Evolutionary conservation across 2,329 filamentous ascomycete species (phyloP).

Genomic region (Pseudogymnoascus sp.): DNA sequence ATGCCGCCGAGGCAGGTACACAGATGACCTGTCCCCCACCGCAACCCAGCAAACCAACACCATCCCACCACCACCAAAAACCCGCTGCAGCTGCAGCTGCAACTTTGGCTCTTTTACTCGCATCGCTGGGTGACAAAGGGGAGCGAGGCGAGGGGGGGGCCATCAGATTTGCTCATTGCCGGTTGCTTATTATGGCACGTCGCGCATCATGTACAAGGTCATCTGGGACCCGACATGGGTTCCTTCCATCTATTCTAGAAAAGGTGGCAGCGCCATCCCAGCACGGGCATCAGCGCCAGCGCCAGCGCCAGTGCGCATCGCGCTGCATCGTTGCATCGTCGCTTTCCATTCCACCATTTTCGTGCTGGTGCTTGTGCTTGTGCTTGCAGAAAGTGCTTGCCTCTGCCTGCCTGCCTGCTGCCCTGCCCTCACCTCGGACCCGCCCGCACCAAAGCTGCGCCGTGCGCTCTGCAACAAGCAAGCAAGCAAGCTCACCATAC

Average conservation of each 20-base stretch:
- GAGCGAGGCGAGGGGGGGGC: neutral
- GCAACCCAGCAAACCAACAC: neutral
- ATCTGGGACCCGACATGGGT: neutral
- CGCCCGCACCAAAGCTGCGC: neutral
- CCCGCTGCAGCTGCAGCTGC: neutral
- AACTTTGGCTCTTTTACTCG: neutral
- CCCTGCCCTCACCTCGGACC: neutral
- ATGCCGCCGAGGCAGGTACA: constrained; percentile 2
- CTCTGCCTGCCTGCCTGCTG: neutral
- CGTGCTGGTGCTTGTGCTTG: neutral
- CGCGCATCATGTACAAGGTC: constrained; percentile 4
- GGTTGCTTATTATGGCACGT: constrained; percentile 1
- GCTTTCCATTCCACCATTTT: neutral
- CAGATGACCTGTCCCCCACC: neutral
- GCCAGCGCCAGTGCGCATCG: neutral
- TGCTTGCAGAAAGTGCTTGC: neutral
- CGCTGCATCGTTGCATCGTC: neutral
- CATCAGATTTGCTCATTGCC: neutral
- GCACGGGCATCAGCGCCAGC: neutral
- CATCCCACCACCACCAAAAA: neutral
- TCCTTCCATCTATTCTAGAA: constrained; percentile 4
- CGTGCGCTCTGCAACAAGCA: neutral
- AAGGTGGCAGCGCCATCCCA: neutral
- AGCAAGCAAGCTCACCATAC: neutral
- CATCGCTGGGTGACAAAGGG: neutral